Percentiles rank a stretch among this genome's conserved stretches.
phyloP scores from a whole-genome alignment of 1,139 yeast genomes.

The Pichia sp. region DNA sequence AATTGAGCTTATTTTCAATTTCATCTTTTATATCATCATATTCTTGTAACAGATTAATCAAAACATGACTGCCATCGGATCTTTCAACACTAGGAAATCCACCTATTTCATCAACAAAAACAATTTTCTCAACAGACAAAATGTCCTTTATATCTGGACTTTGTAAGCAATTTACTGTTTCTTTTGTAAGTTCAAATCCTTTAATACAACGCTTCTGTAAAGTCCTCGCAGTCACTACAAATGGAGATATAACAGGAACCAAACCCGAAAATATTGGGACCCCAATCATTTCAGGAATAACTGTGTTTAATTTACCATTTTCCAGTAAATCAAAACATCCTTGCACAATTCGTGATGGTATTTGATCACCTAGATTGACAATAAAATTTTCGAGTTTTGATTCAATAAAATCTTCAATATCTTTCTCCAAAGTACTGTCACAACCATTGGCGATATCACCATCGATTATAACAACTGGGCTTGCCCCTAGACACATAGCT shows the following conservation, averaged over 20 bases:
- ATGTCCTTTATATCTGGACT: conserved; percentile 24
- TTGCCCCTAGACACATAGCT: conserved; percentile 35
- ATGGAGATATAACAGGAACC: conserved; percentile 59
- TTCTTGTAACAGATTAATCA: conserved; percentile 81
- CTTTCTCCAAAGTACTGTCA: conserved; percentile 9
- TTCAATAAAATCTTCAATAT: conserved; percentile 8
- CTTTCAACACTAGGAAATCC: conserved; percentile 89
- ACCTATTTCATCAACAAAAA: conserved; percentile 73
- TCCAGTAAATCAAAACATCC: conserved; percentile 30
- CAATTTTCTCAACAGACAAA: conserved; percentile 70
- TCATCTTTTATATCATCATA: conserved; percentile 61
- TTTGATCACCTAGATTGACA: conserved; percentile 14
- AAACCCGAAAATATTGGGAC: conserved; percentile 36
- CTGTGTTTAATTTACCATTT: conserved; percentile 16
- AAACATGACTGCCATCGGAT: conserved; percentile 77
- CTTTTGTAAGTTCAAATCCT: conserved; percentile 33
- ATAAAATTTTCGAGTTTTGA: conserved; percentile 14
- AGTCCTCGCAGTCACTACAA: conserved; percentile 39
- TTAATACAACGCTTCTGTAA: conserved; percentile 34
- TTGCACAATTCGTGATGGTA: conserved; percentile 29
- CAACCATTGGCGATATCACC: conserved; percentile 10
- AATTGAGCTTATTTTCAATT: conserved; percentile 43
- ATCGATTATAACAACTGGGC: conserved; percentile 35
- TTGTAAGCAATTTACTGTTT: conserved; percentile 30
- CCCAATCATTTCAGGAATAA: conserved; percentile 32